Evolutionary conservation across 208 protist species (phyloP).

Genomic region (Wallacemonas sp.): DNA sequence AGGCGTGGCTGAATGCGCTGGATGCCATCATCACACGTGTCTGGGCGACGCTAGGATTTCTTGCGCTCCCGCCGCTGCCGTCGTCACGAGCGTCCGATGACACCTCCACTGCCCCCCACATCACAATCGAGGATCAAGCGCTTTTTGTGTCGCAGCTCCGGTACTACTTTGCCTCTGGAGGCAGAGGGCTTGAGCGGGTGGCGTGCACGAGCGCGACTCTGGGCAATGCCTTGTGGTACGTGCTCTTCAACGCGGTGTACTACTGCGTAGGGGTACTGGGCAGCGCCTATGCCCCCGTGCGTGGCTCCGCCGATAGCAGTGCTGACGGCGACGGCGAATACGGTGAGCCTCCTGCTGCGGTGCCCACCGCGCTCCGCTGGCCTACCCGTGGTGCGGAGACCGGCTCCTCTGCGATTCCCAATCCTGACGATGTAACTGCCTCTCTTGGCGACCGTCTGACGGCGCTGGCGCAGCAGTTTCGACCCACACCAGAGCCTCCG

Average conservation of each 20-base stretch:
- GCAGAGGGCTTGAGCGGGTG: constrained; percentile 1
- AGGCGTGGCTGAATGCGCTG: constrained; percentile 32
- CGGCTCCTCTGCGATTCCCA: too few relatives aligned
- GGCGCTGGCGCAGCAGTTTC: background rate
- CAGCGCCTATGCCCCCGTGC: background rate
- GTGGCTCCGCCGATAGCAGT: background rate
- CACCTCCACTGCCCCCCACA: background rate
- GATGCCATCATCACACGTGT: constrained; percentile 34
- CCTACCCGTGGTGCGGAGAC: too few relatives aligned
- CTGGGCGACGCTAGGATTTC: constrained; percentile 59
- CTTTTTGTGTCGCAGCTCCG: constrained; percentile 4
- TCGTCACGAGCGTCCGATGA: background rate
- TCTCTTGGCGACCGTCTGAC: constrained; percentile 2
- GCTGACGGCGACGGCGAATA: background rate
- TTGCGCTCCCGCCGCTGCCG: constrained; percentile 22
- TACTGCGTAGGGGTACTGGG: constrained; percentile 55
- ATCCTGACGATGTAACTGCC: background rate
- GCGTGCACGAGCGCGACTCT: constrained; percentile 13
- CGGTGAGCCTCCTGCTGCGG: background rate
- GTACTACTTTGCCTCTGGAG: constrained; percentile 4
- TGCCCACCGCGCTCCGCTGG: constrained; percentile 10
- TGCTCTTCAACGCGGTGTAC: constrained; percentile 65
- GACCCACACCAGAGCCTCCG: background rate
- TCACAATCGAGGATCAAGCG: constrained; percentile 9
- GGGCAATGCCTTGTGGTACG: constrained; percentile 45